Conservation (phyloP, 148 eudicot genomes). For the Agrostemma githago region DNA sequence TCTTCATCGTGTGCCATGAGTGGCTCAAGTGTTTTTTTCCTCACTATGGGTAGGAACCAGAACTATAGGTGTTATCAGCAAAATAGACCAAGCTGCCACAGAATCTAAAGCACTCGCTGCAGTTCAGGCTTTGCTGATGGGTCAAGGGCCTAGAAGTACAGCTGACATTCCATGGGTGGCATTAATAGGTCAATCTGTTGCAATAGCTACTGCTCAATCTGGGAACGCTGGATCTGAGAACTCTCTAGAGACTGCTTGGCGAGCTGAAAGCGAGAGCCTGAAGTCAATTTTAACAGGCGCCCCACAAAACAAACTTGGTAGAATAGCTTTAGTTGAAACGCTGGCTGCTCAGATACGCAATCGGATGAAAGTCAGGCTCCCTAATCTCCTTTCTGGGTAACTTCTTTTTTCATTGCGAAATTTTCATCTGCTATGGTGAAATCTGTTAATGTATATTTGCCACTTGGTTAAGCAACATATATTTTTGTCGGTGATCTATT, state of each 20-base stretch:
- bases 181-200: conserved; percentile 93
- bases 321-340: conserved; percentile 89
- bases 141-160: conserved; percentile 92
- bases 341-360: conserved; percentile 83
- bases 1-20: not conserved
- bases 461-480: not conserved
- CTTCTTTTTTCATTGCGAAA: conserved; percentile 18
- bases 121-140: conserved; percentile 83
- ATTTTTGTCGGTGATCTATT: not conserved
- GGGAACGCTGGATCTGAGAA: conserved; percentile 80
- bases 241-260: conserved; percentile 97
- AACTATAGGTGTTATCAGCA: conserved; percentile 94
- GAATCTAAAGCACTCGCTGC: conserved; percentile 94
- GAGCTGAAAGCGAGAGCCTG: conserved; percentile 92
- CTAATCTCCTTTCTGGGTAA: conserved; percentile 90
- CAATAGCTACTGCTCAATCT: conserved; percentile 87
- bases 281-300: conserved; percentile 90
- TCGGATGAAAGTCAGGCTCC: conserved; percentile 88
- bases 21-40: conserved; percentile 1
- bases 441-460: not conserved
- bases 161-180: conserved; percentile 97
- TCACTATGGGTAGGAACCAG: conserved; percentile 61
- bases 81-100: conserved; percentile 92
- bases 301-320: conserved; percentile 89
- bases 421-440: not conserved